Evolutionary conservation across 2,329 filamentous ascomycete species (phyloP).

Genomic region (Zymoseptoria crescenta): DNA sequence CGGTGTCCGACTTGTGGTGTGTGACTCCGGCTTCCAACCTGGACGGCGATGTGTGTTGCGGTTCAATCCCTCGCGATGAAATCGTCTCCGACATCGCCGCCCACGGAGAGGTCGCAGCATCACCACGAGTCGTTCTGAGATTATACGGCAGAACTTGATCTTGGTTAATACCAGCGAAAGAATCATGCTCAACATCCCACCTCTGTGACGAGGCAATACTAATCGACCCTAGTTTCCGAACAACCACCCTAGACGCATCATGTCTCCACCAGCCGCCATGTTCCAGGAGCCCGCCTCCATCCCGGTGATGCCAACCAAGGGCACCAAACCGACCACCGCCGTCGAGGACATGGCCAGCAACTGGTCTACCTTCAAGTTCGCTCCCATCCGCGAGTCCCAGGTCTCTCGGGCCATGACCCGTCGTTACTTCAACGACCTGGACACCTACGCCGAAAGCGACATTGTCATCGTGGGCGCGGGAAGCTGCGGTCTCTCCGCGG

Average conservation of each 20-base stretch:
- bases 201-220: constrained; percentile 31
- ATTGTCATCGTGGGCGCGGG: constrained; percentile 89
- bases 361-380: constrained; percentile 77
- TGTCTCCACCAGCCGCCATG: constrained; percentile 68
- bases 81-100: background rate
- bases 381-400: constrained; percentile 82
- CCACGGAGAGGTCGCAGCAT: constrained; percentile 15
- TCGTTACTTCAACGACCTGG: constrained; percentile 85
- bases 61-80: background rate
- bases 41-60: background rate
- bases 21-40: constrained; percentile 1
- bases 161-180: constrained; percentile 99
- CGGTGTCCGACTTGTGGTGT: constrained; percentile 8
- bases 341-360: constrained; percentile 62
- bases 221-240: constrained; percentile 32
- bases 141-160: constrained; percentile 95
- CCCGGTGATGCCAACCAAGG: constrained; percentile 28
- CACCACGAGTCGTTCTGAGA: constrained; percentile 56
- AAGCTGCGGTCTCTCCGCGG: constrained; percentile 76
- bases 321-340: constrained; percentile 42
- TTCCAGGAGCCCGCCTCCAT: constrained; percentile 42
- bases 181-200: constrained; percentile 64
- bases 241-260: constrained; percentile 38
- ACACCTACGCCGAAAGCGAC: constrained; percentile 84
- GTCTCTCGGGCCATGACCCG: constrained; percentile 86